Evolutionary conservation across 306 rosid genomes (phyloP).

Genomic region (Hylodesmum podocarpum): DNA sequence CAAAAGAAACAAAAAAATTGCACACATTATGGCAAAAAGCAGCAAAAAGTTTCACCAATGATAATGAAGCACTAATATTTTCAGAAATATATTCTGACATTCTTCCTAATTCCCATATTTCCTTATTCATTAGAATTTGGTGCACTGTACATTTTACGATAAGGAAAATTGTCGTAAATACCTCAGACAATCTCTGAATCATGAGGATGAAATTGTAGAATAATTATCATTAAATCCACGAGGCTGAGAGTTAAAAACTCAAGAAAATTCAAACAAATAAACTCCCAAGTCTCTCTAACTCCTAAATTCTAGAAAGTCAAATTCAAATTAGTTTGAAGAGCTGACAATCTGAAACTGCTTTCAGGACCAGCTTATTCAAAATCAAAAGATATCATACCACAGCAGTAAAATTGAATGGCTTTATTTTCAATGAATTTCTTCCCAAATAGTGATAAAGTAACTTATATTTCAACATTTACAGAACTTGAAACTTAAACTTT

Average conservation of each 20-base stretch:
- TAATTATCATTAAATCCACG: neutral
- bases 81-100: neutral
- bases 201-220: neutral
- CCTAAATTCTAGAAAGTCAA: neutral
- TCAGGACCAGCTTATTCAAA: neutral
- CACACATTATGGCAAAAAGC: neutral
- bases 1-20: conserved; percentile 15
- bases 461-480: neutral
- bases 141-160: neutral
- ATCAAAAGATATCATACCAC: neutral
- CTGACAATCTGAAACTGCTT: neutral
- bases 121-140: neutral
- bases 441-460: neutral
- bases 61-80: neutral
- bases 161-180: neutral
- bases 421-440: neutral
- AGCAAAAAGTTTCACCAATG: neutral
- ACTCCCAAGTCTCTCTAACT: neutral
- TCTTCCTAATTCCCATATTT: neutral
- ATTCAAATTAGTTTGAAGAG: neutral
- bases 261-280: neutral
- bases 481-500: neutral
- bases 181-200: neutral
- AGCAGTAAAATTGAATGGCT: neutral
- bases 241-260: neutral